Conservation (phyloP, 208 protist genomes). For the Angomonas deanei region DNA sequence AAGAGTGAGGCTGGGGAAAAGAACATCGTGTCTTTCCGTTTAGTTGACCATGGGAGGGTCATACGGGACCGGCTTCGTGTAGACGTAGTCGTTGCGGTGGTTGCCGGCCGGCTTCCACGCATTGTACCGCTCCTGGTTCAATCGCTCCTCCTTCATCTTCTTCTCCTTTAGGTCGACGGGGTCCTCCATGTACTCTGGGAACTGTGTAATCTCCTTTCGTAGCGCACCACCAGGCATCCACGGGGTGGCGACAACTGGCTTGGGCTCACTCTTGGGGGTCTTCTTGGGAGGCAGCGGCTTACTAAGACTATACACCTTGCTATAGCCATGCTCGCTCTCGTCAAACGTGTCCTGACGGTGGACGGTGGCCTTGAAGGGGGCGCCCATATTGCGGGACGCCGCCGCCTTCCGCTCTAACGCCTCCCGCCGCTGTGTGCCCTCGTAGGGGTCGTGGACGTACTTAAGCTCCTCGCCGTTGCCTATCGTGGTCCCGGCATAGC, state of each 20-base stretch:
- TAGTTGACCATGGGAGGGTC: constrained; percentile 64
- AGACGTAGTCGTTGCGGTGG: constrained; percentile 76
- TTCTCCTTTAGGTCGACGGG: constrained; percentile 85
- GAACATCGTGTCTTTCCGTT: too few relatives aligned
- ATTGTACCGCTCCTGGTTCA: constrained; percentile 53
- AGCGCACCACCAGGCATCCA: constrained; percentile 75
- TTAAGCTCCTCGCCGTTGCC: constrained; percentile 65
- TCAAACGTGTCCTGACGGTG: constrained; percentile 69
- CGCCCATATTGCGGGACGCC: constrained; percentile 11
- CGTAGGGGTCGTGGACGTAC: constrained; percentile 77
- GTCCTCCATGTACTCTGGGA: constrained; percentile 87
- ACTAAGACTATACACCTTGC: constrained; percentile 66
- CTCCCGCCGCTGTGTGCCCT: constrained; percentile 26
- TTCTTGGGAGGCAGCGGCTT: constrained; percentile 75
- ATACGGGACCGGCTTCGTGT: constrained; percentile 64
- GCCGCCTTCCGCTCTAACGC: constrained; percentile 28
- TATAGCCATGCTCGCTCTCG: constrained; percentile 66
- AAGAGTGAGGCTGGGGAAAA: too few relatives aligned
- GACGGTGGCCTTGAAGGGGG: constrained; percentile 63
- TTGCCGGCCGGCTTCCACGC: constrained; percentile 69
- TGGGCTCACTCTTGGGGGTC: neutral
- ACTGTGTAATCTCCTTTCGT: constrained; percentile 55
- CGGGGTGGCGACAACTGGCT: constrained; percentile 31
- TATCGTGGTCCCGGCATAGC: constrained; percentile 80
- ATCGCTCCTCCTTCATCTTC: constrained; percentile 31